These are phyloP conservation scores for Phytopythium kandeliae DNA, from an alignment of 352 stramenopile species.

Conservation along the genomic window DNA sequence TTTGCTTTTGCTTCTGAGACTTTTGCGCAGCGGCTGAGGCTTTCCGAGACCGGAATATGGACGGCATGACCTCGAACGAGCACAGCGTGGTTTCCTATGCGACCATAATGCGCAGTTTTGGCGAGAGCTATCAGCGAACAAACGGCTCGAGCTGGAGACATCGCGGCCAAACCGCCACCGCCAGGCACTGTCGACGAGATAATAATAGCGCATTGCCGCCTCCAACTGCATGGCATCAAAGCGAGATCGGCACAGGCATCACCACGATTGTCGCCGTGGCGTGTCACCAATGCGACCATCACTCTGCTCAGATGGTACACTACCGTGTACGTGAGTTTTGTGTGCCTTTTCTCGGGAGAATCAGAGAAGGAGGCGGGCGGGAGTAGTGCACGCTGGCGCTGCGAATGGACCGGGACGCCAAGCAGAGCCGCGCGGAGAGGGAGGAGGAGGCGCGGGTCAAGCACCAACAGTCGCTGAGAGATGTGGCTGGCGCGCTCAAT, in stretches of 20 bases:
- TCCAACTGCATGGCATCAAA: too few relatives aligned
- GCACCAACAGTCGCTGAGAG: constrained; percentile 43
- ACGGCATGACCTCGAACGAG: constrained; percentile 7
- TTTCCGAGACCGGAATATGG: constrained; percentile 8
- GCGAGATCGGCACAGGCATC: too few relatives aligned
- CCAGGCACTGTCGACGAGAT: neutral
- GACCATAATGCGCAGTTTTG: neutral
- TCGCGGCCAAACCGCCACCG: neutral
- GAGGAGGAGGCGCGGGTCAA: constrained; percentile 22
- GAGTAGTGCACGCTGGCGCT: neutral
- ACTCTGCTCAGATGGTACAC: neutral
- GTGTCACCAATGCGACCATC: too few relatives aligned
- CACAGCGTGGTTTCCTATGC: neutral
- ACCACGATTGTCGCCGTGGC: too few relatives aligned
- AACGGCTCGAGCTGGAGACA: neutral
- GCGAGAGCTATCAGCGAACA: too few relatives aligned
- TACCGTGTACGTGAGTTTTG: neutral
- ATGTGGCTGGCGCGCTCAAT: constrained; percentile 43
- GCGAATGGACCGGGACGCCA: neutral
- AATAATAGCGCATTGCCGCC: too few relatives aligned
- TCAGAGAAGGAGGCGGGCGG: too few relatives aligned
- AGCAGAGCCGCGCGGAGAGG: constrained; percentile 3
- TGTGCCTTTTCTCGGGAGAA: neutral
- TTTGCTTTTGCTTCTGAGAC: neutral
- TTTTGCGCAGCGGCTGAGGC: neutral